Percentiles rank a stretch among this genome's conserved stretches.
phyloP scores from a whole-genome alignment of 2,329 filamentous ascomycete species.

The Shiraia sp. region DNA sequence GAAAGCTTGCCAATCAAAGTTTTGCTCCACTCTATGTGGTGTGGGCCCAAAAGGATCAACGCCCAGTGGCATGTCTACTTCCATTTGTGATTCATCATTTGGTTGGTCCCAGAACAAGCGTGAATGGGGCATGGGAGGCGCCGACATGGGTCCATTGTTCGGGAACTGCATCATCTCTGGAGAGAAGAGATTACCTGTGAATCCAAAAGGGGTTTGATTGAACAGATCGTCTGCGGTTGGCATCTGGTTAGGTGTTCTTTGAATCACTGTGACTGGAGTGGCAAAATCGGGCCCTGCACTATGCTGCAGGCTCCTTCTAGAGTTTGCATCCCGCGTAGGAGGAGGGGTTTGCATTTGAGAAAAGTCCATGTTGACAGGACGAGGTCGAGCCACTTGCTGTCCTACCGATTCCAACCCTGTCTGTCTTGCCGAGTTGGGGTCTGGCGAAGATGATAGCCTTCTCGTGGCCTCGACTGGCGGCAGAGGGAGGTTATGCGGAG shows the following conservation, averaged over 20 bases:
- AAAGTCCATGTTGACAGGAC: constrained; percentile 43
- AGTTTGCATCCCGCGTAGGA: constrained; percentile 60
- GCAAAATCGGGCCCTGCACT: constrained; percentile 27
- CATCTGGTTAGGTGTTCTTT: constrained; percentile 43
- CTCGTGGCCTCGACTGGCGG: constrained; percentile 64
- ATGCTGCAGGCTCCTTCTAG: constrained; percentile 50
- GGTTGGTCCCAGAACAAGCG: constrained; percentile 44
- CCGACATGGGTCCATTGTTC: constrained; percentile 57
- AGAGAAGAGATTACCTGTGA: constrained; percentile 60
- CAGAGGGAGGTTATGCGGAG: constrained; percentile 58
- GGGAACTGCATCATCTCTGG: constrained; percentile 60
- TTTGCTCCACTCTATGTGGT: constrained; percentile 37
- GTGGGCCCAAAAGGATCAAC: constrained; percentile 42
- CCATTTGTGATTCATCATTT: constrained; percentile 37
- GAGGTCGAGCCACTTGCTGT: constrained; percentile 20
- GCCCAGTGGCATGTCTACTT: constrained; percentile 36
- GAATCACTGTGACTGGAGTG: constrained; percentile 47
- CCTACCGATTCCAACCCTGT: constrained; percentile 9
- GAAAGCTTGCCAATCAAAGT: constrained; percentile 39
- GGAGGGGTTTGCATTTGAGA: constrained; percentile 65
- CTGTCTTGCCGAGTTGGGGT: constrained; percentile 36
- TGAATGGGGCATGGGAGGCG: constrained; percentile 60
- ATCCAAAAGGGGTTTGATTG: constrained; percentile 50
- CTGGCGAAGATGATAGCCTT: constrained; percentile 63
- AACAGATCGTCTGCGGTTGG: constrained; percentile 32